These are phyloP conservation scores for Circinella minor DNA, from an alignment of 371 early-diverging fungal genomes.

Conservation along the genomic window DNA sequence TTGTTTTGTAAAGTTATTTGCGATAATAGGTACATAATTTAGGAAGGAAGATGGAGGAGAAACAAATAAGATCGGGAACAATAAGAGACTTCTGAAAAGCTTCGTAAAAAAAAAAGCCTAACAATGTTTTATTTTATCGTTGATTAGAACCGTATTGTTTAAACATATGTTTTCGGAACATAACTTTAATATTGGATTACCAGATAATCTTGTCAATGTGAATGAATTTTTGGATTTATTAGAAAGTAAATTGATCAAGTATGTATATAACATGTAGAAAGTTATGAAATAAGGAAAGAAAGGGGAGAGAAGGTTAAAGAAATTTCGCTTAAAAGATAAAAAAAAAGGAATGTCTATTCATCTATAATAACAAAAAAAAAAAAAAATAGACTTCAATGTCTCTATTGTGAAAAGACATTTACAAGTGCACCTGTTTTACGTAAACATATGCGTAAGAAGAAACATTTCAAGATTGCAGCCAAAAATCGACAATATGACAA, in stretches of 20 bases:
- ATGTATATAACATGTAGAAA: slow-evolving; percentile 18
- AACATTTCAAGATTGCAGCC: slow-evolving; percentile 94
- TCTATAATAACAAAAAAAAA: too few species aligned
- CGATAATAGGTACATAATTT: slow-evolving; percentile 34
- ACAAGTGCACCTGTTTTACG: slow-evolving; percentile 86
- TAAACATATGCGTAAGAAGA: slow-evolving; percentile 98
- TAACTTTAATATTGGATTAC: slow-evolving; percentile 93
- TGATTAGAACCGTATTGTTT: slow-evolving; percentile 64
- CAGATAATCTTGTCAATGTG: slow-evolving; percentile 90
- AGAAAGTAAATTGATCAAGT: slow-evolving; percentile 75
- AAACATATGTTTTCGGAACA: slow-evolving; percentile 92
- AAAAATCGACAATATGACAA: slow-evolving; percentile 91
- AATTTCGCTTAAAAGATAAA: neutral
- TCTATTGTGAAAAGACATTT: slow-evolving; percentile 95
- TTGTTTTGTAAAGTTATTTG: slow-evolving; percentile 88
- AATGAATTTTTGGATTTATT: slow-evolving; percentile 84
- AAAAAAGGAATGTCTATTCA: neutral
- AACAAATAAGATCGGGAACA: too few species aligned
- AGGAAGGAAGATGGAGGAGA: neutral
- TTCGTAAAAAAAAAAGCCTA: too few species aligned
- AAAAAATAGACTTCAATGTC: slow-evolving; percentile 72
- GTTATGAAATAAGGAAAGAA: too few species aligned
- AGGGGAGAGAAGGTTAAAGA: neutral
- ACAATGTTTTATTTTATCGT: too few species aligned
- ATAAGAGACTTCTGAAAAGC: too few species aligned